Evolutionary conservation across 768 basidiomycete species (phyloP).

Genomic region (Pholiota molesta): DNA sequence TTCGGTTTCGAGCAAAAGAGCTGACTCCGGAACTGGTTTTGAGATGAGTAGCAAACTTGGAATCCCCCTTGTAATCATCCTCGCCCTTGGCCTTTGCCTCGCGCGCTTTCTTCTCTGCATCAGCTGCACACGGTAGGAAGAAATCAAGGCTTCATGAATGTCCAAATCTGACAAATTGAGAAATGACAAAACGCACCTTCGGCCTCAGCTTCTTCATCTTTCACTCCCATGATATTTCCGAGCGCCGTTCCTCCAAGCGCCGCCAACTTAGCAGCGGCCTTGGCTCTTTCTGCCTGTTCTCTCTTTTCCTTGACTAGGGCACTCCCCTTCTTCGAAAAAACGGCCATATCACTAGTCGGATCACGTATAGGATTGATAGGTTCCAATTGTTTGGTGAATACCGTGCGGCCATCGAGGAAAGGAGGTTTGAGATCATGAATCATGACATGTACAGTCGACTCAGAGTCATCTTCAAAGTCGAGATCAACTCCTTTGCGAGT

Average conservation of each 20-base stretch:
- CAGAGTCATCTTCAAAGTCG: constrained; percentile 95
- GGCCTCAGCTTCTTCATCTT: constrained; percentile 91
- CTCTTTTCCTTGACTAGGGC: constrained; percentile 92
- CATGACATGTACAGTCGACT: constrained; percentile 96
- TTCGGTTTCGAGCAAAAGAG: constrained; percentile 77
- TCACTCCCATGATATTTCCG: constrained; percentile 98
- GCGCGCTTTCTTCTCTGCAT: constrained; percentile 50
- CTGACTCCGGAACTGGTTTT: constrained; percentile 80
- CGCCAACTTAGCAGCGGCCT: constrained; percentile 95
- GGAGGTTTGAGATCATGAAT: constrained; percentile 97
- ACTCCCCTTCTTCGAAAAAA: constrained; percentile 97
- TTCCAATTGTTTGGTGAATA: constrained; percentile 95
- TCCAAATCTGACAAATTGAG: constrained; percentile 54
- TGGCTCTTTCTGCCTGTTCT: constrained; percentile 94
- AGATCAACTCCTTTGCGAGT: constrained; percentile 86
- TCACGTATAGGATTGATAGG: constrained; percentile 97
- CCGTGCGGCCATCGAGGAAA: constrained; percentile 94
- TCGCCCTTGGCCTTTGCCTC: constrained; percentile 59
- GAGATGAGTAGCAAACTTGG: constrained; percentile 95
- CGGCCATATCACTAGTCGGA: constrained; percentile 89
- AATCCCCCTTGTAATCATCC: constrained; percentile 88
- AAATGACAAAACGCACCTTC: constrained; percentile 64
- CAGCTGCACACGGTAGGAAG: constrained; percentile 46
- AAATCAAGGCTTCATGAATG: constrained; percentile 74
- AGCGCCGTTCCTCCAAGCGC: constrained; percentile 88